Base-by-base conservation (phyloP, 768 basidiomycete species). In the Kwoniella sp. region DNA sequence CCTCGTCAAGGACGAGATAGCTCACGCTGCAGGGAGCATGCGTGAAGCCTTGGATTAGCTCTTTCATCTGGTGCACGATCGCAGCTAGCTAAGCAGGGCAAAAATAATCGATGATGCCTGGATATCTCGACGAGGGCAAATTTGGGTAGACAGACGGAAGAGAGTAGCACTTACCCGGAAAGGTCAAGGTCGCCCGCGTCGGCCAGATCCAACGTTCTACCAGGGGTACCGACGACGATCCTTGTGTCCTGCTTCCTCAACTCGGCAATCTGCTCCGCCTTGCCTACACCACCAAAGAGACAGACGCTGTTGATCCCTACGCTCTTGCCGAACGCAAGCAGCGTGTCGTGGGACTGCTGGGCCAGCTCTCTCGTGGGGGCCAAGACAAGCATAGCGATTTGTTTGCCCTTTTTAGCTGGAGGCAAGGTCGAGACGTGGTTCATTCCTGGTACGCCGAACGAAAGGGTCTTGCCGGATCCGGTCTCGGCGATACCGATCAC, bases 401-500 rank as follows among this genome's bases (percentile, higher is more conserved):
- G 67, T 81, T 60, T 22, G 70, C 60, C 31, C 37, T 63, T 67
- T 52, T 63, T 69, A 1, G 37, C 62, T 3, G 64, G 22, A 26
- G 73, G 51, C 2, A 69, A 61, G 88, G 83, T 59, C 51, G 78
- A 69, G 38, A 95, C 84, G 50, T 85, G 86, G 9, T 87, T 83
- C 47, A 95, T 84, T 1, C 92, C 93, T 12, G 96, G 96, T 47
- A 98, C 87, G 45, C 93, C 94, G 76, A 99, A 99, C 0, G 93
- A 91, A 17, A 97, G 85, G 0, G 96, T 99, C 83, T 99, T 99
- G 15, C 96, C 96, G 23, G 67, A 71, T 72, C 95, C 95, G 1
- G 95, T 98, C 83, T 98, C 94, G 7, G 95, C 94, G 66, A 98
- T 92, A 55, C 95, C 95, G 30, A 98, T 88, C 0, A 95, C 91